Conservation (phyloP, 139 green algal species). For the Chlamydomonas urium region DNA sequence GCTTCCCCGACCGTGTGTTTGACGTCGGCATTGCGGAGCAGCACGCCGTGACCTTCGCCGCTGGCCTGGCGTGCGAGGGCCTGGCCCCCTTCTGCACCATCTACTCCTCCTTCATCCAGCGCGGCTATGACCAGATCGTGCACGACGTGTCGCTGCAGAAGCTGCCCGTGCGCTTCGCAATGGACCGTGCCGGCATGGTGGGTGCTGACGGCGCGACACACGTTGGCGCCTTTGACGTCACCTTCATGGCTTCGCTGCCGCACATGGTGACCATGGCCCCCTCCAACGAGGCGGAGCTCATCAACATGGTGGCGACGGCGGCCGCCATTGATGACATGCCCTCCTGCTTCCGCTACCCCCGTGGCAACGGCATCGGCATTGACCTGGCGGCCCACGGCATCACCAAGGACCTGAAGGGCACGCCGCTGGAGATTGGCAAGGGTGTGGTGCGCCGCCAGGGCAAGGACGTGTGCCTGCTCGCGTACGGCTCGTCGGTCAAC, state of each 20-base stretch:
- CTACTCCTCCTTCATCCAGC: slow-evolving; percentile 98
- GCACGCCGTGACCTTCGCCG: slow-evolving; percentile 95
- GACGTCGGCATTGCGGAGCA: slow-evolving; percentile 99
- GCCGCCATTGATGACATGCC: slow-evolving; percentile 89
- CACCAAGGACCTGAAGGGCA: slow-evolving; percentile 74
- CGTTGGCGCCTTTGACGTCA: slow-evolving; percentile 88
- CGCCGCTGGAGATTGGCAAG: slow-evolving; percentile 71
- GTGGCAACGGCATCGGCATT: slow-evolving; percentile 92
- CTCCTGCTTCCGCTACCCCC: slow-evolving; percentile 89
- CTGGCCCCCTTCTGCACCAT: slow-evolving; percentile 92
- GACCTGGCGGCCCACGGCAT: slow-evolving; percentile 77
- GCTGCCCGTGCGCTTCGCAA: slow-evolving; percentile 96
- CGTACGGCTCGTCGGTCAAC: slow-evolving; percentile 86
- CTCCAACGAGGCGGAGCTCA: slow-evolving; percentile 91
- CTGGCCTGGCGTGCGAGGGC: slow-evolving; percentile 91
- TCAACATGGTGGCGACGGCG: slow-evolving; percentile 89
- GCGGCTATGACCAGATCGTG: slow-evolving; percentile 95
- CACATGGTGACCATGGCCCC: slow-evolving; percentile 81
- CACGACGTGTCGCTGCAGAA: slow-evolving; percentile 97
- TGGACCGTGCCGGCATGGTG: slow-evolving; percentile 96
- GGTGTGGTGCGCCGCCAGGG: slow-evolving; percentile 77
- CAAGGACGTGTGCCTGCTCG: slow-evolving; percentile 87
- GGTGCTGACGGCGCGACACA: slow-evolving; percentile 97
- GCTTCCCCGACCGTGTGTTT: slow-evolving; percentile 86
- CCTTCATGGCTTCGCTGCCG: slow-evolving; percentile 76